Conservation (phyloP, 2,329 filamentous ascomycete species). For the Penicillium polonicum region DNA sequence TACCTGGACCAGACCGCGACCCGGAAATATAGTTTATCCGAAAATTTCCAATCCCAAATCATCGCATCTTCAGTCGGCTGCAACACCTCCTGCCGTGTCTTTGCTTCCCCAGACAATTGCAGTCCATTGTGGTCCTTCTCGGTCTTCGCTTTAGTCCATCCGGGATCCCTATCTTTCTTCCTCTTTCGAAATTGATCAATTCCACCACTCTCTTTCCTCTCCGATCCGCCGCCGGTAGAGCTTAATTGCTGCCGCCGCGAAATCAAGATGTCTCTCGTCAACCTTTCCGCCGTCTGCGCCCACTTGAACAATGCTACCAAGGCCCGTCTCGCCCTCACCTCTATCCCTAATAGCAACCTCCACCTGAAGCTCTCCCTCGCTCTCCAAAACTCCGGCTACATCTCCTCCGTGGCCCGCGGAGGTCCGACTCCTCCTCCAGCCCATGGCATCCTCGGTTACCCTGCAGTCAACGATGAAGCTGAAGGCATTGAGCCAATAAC, state of each 20-base stretch:
- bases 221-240: constrained; percentile 15
- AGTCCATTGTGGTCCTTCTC: not conserved
- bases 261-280: constrained; percentile 66
- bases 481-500: constrained; percentile 56
- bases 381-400: constrained; percentile 77
- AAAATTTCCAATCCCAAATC: constrained; percentile 35
- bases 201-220: constrained; percentile 6
- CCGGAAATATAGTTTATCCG: constrained; percentile 33
- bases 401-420: constrained; percentile 74
- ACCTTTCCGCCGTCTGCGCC: constrained; percentile 78
- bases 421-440: constrained; percentile 59
- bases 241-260: constrained; percentile 18
- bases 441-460: constrained; percentile 53
- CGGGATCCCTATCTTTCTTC: not conserved
- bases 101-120: constrained; percentile 1
- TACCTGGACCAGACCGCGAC: not conserved
- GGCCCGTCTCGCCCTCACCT: constrained; percentile 81
- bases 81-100: constrained; percentile 5
- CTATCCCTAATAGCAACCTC: constrained; percentile 74
- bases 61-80: constrained; percentile 5
- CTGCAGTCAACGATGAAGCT: constrained; percentile 41
- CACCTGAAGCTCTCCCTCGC: constrained; percentile 74
- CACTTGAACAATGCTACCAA: constrained; percentile 87
- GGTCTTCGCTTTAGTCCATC: not conserved
- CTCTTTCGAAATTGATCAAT: not conserved